These are phyloP conservation scores for Stenogyne calaminthoides DNA, from an alignment of 305 asterid genomes.

Conservation along the genomic window DNA sequence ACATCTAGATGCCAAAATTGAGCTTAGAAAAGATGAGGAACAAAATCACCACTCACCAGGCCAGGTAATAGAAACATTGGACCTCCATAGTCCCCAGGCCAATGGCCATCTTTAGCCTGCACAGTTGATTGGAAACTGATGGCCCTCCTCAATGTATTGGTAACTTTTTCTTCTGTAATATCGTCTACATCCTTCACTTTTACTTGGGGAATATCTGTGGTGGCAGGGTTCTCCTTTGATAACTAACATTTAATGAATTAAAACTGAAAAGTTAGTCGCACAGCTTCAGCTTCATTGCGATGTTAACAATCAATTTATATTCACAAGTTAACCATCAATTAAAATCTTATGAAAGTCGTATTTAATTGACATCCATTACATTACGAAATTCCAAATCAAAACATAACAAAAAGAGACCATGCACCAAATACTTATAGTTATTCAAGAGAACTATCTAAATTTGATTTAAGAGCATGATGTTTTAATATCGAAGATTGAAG, in stretches of 20 bases:
- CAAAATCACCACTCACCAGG: slow-evolving; percentile 54
- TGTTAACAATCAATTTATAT: slow-evolving; percentile 2
- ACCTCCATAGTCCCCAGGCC: slow-evolving; percentile 97
- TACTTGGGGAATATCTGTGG: slow-evolving; percentile 54
- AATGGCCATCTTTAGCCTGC: slow-evolving; percentile 87
- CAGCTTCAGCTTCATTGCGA: slow-evolving; percentile 14
- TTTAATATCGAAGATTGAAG: neutral
- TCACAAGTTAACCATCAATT: slow-evolving; percentile 12
- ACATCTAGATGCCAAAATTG: slow-evolving; percentile 6
- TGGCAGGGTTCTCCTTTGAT: slow-evolving; percentile 65
- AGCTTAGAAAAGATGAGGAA: slow-evolving; percentile 12
- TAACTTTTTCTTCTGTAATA: slow-evolving; percentile 71
- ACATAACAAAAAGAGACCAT: neutral
- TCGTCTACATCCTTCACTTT: slow-evolving; percentile 68
- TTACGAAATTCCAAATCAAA: neutral
- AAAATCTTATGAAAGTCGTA: neutral
- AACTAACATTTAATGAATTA: slow-evolving; percentile 43
- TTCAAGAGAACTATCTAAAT: neutral
- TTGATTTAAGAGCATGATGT: neutral
- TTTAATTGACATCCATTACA: neutral
- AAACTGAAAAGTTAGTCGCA: slow-evolving; percentile 25
- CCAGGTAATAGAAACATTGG: slow-evolving; percentile 97
- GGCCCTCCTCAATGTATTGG: slow-evolving; percentile 71
- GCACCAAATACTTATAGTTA: neutral
- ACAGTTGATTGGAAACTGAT: slow-evolving; percentile 71